Evolutionary conservation across 2,329 filamentous ascomycete species (phyloP).

Genomic region (Thermothelomyces thermophilus): DNA sequence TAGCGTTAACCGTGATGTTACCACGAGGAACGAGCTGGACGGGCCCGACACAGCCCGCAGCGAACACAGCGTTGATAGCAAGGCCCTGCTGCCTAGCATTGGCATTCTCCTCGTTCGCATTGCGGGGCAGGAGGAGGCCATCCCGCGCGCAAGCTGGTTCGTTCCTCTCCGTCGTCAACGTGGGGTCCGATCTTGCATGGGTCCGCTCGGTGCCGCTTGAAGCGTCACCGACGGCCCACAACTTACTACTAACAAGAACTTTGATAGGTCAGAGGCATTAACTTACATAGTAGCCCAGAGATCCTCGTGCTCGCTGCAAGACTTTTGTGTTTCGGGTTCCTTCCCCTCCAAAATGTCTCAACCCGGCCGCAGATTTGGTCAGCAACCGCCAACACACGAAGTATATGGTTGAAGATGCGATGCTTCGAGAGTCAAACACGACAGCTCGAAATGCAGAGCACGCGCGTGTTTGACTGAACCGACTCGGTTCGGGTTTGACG

Average conservation of each 20-base stretch:
- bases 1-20: neutral
- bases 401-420: too few relatives aligned
- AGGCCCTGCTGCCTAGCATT: neutral
- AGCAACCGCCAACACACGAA: too few relatives aligned
- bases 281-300: too few relatives aligned
- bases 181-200: conserved; percentile 1
- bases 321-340: too few relatives aligned
- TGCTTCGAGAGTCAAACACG: neutral
- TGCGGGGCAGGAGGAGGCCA: neutral
- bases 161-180: conserved; percentile 1
- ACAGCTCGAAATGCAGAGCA: too few relatives aligned
- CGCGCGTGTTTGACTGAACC: too few relatives aligned
- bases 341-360: too few relatives aligned
- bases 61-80: neutral
- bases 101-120: neutral
- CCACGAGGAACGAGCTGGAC: neutral
- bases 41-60: conserved; percentile 2
- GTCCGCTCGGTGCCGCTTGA: neutral
- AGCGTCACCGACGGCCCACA: neutral
- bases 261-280: neutral
- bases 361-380: too few relatives aligned
- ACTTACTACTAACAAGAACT: neutral
- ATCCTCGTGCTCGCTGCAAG: too few relatives aligned
- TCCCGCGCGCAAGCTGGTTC: neutral
- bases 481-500: too few relatives aligned